These are phyloP conservation scores for Baorangia bicolor DNA, from an alignment of 768 basidiomycete species.

Conservation along the genomic window DNA sequence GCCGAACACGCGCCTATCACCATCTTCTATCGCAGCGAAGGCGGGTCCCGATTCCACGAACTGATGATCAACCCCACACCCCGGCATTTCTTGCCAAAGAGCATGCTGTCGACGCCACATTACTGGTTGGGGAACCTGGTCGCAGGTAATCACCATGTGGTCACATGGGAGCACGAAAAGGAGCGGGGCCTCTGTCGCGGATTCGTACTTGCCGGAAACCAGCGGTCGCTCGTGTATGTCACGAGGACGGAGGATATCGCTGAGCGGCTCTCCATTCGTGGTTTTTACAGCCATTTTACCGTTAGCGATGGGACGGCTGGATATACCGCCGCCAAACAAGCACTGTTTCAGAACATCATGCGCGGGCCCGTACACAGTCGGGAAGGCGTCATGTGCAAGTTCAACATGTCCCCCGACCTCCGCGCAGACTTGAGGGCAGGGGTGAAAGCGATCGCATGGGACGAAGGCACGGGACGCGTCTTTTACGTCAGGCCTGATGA, in stretches of 20 bases:
- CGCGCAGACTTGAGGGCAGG: slow-evolving; percentile 26
- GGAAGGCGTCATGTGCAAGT: slow-evolving; percentile 27
- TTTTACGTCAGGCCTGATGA: slow-evolving; percentile 48
- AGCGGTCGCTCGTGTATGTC: slow-evolving; percentile 35
- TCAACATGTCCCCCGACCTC: slow-evolving; percentile 18
- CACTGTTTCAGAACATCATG: slow-evolving; percentile 22
- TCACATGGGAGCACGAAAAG: slow-evolving; percentile 29
- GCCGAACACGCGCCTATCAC: slow-evolving; percentile 32
- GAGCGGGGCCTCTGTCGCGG: slow-evolving; percentile 24
- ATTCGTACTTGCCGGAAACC: slow-evolving; percentile 32
- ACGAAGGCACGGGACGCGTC: slow-evolving; percentile 62
- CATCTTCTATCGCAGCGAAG: slow-evolving; percentile 33
- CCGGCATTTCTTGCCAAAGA: slow-evolving; percentile 22
- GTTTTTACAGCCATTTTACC: slow-evolving; percentile 37
- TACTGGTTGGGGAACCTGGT: slow-evolving; percentile 30
- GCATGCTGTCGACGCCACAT: slow-evolving; percentile 26
- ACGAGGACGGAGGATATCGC: slow-evolving; percentile 23
- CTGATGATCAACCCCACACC: slow-evolving; percentile 29
- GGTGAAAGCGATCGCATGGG: slow-evolving; percentile 58
- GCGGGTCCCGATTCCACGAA: slow-evolving; percentile 30
- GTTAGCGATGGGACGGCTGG: slow-evolving; percentile 34
- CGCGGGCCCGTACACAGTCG: slow-evolving; percentile 19
- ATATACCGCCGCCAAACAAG: slow-evolving; percentile 18
- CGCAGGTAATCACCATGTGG: slow-evolving; percentile 24
- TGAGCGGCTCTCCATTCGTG: slow-evolving; percentile 28